Percentiles rank a stretch among this genome's conserved stretches.
phyloP scores from a whole-genome alignment of 2,329 filamentous ascomycete genomes.

The Trichoderma koningii region DNA sequence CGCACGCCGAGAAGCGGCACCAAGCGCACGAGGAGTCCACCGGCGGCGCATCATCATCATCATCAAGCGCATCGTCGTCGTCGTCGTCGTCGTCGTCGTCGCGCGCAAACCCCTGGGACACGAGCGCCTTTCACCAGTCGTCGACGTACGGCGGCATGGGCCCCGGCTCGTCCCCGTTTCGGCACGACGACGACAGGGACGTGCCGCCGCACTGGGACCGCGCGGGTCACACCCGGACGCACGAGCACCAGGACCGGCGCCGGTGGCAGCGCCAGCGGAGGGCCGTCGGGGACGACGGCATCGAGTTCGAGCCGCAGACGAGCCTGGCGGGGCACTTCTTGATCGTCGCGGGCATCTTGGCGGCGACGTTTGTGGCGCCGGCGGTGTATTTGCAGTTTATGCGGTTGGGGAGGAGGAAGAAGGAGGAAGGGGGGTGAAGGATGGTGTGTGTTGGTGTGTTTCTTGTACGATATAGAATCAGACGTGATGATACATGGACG shows the following conservation, averaged over 20 bases:
- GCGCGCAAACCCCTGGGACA: slow-evolving; percentile 33
- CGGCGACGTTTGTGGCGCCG: slow-evolving; percentile 50
- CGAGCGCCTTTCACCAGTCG: slow-evolving; percentile 26
- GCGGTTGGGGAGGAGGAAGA: slow-evolving; percentile 38
- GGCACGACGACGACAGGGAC: slow-evolving; percentile 47
- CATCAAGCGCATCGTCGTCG: no score
- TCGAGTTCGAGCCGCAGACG: slow-evolving; percentile 47
- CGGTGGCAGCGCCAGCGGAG: slow-evolving; percentile 40
- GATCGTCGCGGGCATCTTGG: slow-evolving; percentile 51
- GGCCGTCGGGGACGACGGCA: slow-evolving; percentile 45
- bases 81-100: no score
- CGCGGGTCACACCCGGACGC: slow-evolving; percentile 70
- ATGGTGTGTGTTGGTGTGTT: neutral
- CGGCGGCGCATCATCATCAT: slow-evolving; percentile 33
- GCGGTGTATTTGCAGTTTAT: slow-evolving; percentile 45
- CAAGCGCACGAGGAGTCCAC: slow-evolving; percentile 53
- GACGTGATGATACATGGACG: neutral
- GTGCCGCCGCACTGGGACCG: slow-evolving; percentile 73
- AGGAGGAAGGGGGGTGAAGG: slow-evolving; percentile 29
- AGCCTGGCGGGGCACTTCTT: slow-evolving; percentile 51
- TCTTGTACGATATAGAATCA: neutral
- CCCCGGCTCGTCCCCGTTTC: slow-evolving; percentile 52
- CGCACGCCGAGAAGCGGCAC: slow-evolving; percentile 59
- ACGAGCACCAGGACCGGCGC: slow-evolving; percentile 61
- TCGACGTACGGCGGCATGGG: slow-evolving; percentile 55